Evolutionary conservation across 1,139 yeast species (phyloP), one percentile per base, ranked within the genome.

Genomic region (Geotrichum citri-aurantii): DNA sequence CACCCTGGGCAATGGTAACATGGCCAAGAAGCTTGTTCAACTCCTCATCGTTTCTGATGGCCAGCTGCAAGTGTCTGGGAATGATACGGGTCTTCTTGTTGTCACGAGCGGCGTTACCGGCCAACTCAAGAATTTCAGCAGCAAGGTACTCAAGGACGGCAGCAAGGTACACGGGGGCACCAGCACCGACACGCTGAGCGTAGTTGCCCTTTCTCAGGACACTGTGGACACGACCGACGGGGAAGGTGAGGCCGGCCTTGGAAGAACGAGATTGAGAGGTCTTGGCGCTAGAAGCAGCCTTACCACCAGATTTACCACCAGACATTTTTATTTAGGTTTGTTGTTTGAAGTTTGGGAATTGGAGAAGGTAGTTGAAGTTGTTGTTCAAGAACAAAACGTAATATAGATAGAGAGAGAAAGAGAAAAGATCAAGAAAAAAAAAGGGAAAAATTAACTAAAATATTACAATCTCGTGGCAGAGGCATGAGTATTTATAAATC

Each of bases 181-280:
- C 97, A 68, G 97, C 91, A 84, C 97, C 97, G 72, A 92, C 86
- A 83, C 98, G 88, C 82, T 92, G 97, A 71, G 97, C 97, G 81
- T 92, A 92, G 86, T 92, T 92, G 74, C 98, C 98, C 81, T 88
- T 91, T 84, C 96, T 89, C 73, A 92, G 81, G 72, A 91, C 84
- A 82, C 97, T 86, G 84, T 92, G 97, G 68, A 92, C 95, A 86
- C 98, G 92, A 79, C 98, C 98, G 70, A 92, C 98, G 80, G 98
- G 98, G 95, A 92, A 92, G 71, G 96, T 89, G 76, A 92, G 85
- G 77, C 97, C 98, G 75, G 98, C 97, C 82, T 90, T 92, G 65
- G 97, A 86, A 69, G 98, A 92, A 84, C 98, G 91, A 61, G 97
- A 88, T 79, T 93, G 93, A 73, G 97, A 87, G 71, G 95, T 90